A percentile compares a stretch with the other conserved stretches of the same genome.
phyloP scores from a whole-genome alignment of 2,329 filamentous ascomycete genomes.

The Leptosphaerulina australis region DNA sequence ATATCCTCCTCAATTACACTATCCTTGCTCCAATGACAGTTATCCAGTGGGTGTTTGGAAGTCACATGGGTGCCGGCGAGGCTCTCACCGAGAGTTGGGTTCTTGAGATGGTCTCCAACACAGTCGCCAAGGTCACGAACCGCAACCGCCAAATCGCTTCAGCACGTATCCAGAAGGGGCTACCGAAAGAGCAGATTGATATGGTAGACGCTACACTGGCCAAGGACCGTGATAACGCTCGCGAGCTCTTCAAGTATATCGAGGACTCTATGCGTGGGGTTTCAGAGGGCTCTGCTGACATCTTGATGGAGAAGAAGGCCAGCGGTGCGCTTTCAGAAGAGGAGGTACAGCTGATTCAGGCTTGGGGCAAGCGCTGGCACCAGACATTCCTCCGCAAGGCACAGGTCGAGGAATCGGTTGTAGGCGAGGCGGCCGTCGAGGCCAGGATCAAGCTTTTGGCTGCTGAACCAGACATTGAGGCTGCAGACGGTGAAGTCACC shows the following conservation, averaged over 20 bases:
- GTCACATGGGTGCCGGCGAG: constrained; percentile 67
- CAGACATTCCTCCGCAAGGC: constrained; percentile 81
- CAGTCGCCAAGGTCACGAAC: constrained; percentile 86
- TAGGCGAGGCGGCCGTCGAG: constrained; percentile 61
- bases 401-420: constrained; percentile 81
- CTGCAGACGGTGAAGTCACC: constrained; percentile 33
- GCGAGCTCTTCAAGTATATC: constrained; percentile 78
- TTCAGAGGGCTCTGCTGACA: constrained; percentile 74
- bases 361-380: constrained; percentile 87
- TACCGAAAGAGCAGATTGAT: constrained; percentile 62
- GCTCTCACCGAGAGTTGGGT: constrained; percentile 76
- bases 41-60: constrained; percentile 84
- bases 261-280: constrained; percentile 78
- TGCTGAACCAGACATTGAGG: constrained; percentile 35
- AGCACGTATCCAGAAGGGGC: constrained; percentile 63
- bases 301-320: constrained; percentile 73
- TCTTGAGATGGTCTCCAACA: constrained; percentile 89
- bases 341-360: constrained; percentile 67
- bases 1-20: constrained; percentile 96
- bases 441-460: constrained; percentile 50
- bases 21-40: constrained; percentile 87
- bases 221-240: constrained; percentile 75
- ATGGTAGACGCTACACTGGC: constrained; percentile 70
- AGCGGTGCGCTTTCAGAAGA: constrained; percentile 48
- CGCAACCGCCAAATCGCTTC: constrained; percentile 80